Conservation (phyloP, 225 moss, liverwort and hornwort genomes). For the Bryum argenteum region DNA sequence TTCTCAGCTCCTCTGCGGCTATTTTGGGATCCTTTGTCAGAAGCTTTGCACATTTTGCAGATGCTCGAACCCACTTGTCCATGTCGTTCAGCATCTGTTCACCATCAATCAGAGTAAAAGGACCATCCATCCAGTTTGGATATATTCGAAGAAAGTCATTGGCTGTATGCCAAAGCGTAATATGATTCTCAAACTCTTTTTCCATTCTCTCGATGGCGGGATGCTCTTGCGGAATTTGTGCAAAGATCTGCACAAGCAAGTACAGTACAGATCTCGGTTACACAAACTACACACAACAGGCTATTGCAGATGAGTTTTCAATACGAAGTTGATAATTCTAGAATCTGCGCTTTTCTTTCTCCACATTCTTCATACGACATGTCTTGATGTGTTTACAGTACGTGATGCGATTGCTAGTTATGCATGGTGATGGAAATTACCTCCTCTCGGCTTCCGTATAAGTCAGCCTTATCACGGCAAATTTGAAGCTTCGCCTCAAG, state of each 20-base stretch:
- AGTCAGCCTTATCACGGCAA: constrained; percentile 50
- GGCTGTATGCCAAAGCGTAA: constrained; percentile 62
- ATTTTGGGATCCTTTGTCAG: constrained; percentile 47
- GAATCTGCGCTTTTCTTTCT: background rate
- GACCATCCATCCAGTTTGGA: constrained; percentile 80
- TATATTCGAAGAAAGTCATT: constrained; percentile 52
- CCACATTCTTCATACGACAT: background rate
- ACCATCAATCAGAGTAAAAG: constrained; percentile 55
- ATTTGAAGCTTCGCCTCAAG: constrained; percentile 67
- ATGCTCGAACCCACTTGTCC: constrained; percentile 66
- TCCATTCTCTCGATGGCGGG: constrained; percentile 56
- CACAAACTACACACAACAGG: background rate
- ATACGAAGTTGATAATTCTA: background rate
- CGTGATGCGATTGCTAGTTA: background rate
- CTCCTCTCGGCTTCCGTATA: constrained; percentile 62
- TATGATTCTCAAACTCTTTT: constrained; percentile 58
- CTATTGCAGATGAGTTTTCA: background rate
- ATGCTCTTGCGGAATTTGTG: constrained; percentile 53
- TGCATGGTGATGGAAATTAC: constrained; percentile 15
- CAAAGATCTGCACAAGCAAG: constrained; percentile 44
- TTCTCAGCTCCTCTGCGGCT: constrained; percentile 43
- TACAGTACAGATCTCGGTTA: background rate
- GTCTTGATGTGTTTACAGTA: background rate
- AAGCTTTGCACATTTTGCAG: constrained; percentile 61
- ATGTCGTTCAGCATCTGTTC: constrained; percentile 51